Base-by-base conservation (phyloP, 2,329 filamentous ascomycete genomes). In the Botrytis tulipae region DNA sequence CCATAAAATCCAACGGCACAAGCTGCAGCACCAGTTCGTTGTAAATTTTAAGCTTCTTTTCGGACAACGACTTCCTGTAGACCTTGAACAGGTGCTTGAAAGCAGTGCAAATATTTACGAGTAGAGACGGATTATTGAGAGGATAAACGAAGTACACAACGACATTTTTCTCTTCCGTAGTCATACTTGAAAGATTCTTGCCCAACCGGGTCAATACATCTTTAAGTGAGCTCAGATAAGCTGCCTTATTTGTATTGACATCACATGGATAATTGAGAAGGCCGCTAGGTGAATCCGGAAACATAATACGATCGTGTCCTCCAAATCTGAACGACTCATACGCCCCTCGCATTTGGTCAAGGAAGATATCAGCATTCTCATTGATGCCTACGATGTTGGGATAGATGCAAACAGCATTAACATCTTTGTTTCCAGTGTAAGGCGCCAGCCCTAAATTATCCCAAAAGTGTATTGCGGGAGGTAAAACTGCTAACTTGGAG, bases 21-120 rank as follows among this genome's bases (percentile, higher is more conserved):
- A 97, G 86, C 79, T 97, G 93, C 29, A 97, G 83, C 6, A 94
- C 90, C n/a, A 96, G 80, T 73, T 95, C 92, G 72, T 89, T 90
- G 35, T 83, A 79, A 6, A 84, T 81, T 10, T 83, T 79, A 71
- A 85, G 80, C 73, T 84, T 86, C 74, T 84, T 86, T 65, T 87
- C 87, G 5, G 84, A 82, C 63, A 88, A 80, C 35, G 85, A 79
- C 74, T 82, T 84, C 75, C 84, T 86, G 78, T 92, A 92, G 6
- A 87, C 83, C 75, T 93, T 89, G 77, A 91, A 92, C 8, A 95
- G 87, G 57, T 88, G 85, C 81, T 92, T 91, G 80, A 95, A 95
- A 18, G 91, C 89, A 18, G 89, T 86, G 79, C 92, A 95, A 1
- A 93, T 87, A 75, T 94, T 90, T 22, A 92, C 86, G 79, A 93